Evolutionary conservation across 2,329 filamentous ascomycete genomes (phyloP).

Genomic region (Aspergillus tanneri): DNA sequence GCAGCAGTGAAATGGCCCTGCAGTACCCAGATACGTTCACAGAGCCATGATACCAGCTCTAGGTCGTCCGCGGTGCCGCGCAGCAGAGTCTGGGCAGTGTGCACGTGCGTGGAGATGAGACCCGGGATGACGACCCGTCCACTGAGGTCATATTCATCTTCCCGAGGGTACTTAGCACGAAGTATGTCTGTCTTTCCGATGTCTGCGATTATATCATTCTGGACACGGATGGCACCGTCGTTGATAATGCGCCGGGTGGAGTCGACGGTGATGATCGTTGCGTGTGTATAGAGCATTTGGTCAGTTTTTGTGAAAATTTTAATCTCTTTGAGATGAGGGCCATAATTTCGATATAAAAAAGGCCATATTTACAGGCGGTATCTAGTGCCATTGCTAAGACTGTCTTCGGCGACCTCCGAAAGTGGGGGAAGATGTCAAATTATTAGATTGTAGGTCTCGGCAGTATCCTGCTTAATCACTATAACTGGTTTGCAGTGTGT

Average conservation of each 20-base stretch:
- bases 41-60: constrained; percentile 53
- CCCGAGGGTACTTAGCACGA: constrained; percentile 28
- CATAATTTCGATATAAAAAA: too few species aligned
- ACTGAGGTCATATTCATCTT: constrained; percentile 35
- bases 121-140: constrained; percentile 51
- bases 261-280: constrained; percentile 55
- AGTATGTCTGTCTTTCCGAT: constrained; percentile 45
- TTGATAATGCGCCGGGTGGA: constrained; percentile 45
- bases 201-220: constrained; percentile 41
- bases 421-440: too few species aligned
- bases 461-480: too few species aligned
- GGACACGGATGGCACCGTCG: constrained; percentile 49
- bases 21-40: constrained; percentile 52
- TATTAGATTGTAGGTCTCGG: too few species aligned
- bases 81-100: constrained; percentile 51
- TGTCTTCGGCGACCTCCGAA: too few species aligned
- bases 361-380: too few species aligned
- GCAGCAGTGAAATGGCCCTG: constrained; percentile 47
- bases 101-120: constrained; percentile 53
- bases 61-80: constrained; percentile 52
- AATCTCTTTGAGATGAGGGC: too few species aligned
- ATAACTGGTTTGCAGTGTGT: too few species aligned
- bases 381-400: too few species aligned
- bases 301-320: too few species aligned
- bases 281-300: constrained; percentile 50